A percentile compares a stretch with the other conserved stretches of the same genome.
Conservation (phyloP, 345 rosid genomes). For the Conringia planisiliqua region DNA sequence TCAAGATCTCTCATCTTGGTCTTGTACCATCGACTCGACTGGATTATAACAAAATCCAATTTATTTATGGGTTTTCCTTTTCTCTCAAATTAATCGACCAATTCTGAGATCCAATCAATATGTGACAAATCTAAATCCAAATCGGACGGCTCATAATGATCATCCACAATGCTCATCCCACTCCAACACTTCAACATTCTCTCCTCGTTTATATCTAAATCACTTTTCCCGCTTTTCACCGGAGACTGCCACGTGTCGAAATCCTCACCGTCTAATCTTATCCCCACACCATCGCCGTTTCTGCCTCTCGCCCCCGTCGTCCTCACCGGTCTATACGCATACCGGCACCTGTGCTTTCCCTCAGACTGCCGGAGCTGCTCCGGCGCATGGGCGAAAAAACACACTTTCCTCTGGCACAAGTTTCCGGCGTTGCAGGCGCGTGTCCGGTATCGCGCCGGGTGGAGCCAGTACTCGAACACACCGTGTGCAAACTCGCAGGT, state of each 20-base stretch:
- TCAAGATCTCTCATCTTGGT: conserved; percentile 19
- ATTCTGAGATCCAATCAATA: conserved; percentile 47
- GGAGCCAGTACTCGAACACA: conserved; percentile 86
- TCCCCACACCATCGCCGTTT: conserved; percentile 1
- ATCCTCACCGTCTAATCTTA: conserved; percentile 22
- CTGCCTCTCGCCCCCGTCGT: conserved; percentile 6
- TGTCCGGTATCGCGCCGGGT: conserved; percentile 71
- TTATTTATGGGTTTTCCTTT: background rate
- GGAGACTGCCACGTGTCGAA: conserved; percentile 20
- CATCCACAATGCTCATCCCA: conserved; percentile 39
- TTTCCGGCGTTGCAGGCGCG: conserved; percentile 66
- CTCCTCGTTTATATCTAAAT: conserved; percentile 35
- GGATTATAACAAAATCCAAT: conserved; percentile 14
- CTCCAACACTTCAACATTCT: conserved; percentile 36
- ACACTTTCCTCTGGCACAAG: conserved; percentile 64
- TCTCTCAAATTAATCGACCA: conserved; percentile 35
- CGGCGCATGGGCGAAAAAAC: conserved; percentile 80
- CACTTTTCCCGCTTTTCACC: conserved; percentile 11
- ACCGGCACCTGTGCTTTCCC: conserved; percentile 30
- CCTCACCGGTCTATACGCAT: conserved; percentile 27
- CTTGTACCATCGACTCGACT: background rate
- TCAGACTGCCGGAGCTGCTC: conserved; percentile 55
- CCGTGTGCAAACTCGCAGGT: conserved; percentile 72
- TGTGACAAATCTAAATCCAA: conserved; percentile 36
- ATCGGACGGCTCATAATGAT: conserved; percentile 28